Percentiles rank a stretch among this genome's conserved stretches.
Conservation (phyloP, 257 asterid species). For the Parsonsia alboflavescens region DNA sequence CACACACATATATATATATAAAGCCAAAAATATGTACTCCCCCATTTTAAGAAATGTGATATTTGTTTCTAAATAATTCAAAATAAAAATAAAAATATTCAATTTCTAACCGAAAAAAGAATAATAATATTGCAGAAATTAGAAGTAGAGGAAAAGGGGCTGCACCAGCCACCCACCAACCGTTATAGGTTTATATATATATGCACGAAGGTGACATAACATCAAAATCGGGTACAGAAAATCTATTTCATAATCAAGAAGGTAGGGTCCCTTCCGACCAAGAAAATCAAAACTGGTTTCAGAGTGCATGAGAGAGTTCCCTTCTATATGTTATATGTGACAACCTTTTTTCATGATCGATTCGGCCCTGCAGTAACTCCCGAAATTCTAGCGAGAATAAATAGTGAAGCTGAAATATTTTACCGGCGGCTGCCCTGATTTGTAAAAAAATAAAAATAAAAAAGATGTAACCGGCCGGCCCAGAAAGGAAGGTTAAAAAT, state of each 20-base stretch:
- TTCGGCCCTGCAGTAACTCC: constrained; percentile 8
- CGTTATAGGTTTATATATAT: not conserved
- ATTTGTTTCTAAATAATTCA: too few relatives aligned
- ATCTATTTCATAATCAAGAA: constrained; percentile 25
- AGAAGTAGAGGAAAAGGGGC: constrained; percentile 5
- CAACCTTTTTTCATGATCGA: too few relatives aligned
- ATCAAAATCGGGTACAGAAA: constrained; percentile 22
- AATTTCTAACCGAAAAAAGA: too few relatives aligned
- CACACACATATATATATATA: too few relatives aligned
- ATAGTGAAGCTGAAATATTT: not conserved
- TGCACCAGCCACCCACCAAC: constrained; percentile 10
- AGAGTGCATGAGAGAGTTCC: not conserved
- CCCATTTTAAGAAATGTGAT: too few relatives aligned
- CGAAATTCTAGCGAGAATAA: constrained; percentile 14
- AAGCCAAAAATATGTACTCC: too few relatives aligned
- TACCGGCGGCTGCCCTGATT: not conserved
- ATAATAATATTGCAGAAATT: not conserved
- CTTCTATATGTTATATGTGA: too few relatives aligned
- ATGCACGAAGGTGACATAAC: constrained; percentile 11
- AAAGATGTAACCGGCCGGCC: not conserved
- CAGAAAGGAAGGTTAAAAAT: not conserved
- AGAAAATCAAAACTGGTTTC: not conserved
- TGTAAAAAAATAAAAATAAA: not conserved
- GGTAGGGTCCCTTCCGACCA: constrained; percentile 13
- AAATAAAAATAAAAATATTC: too few relatives aligned